These are phyloP conservation scores for Myxozyma lipomycoides DNA, from an alignment of 805 yeast genomes.

Conservation along the genomic window DNA sequence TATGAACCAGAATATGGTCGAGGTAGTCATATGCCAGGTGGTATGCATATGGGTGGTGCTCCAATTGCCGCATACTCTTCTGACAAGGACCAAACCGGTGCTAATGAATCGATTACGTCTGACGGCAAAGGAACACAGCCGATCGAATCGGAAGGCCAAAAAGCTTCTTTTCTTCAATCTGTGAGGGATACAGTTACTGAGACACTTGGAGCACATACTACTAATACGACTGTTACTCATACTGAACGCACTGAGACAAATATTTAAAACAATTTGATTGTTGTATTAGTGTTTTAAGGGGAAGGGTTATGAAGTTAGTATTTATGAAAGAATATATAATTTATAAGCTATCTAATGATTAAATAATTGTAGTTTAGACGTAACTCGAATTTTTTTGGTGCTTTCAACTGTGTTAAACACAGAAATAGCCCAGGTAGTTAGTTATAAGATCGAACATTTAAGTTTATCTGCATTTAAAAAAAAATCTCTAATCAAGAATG, in stretches of 20 bases:
- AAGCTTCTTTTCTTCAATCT: background rate
- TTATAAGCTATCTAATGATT: too few relatives aligned
- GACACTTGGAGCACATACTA: background rate
- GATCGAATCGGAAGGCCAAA: background rate
- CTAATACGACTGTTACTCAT: background rate
- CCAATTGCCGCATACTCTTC: background rate
- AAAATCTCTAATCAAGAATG: too few relatives aligned
- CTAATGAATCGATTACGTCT: background rate
- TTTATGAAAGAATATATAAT: background rate
- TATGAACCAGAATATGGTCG: background rate
- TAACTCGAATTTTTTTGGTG: too few relatives aligned
- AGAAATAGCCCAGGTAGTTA: too few relatives aligned
- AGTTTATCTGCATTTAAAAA: too few relatives aligned
- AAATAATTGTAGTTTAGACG: background rate
- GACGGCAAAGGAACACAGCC: background rate
- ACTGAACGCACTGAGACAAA: background rate
- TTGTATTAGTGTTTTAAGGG: too few relatives aligned
- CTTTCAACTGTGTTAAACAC: too few relatives aligned
- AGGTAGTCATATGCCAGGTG: background rate
- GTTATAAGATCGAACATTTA: too few relatives aligned
- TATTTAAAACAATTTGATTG: background rate
- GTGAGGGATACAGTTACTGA: background rate
- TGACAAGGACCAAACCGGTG: background rate
- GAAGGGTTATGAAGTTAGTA: background rate
- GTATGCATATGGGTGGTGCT: background rate